Evolutionary conservation across 2,329 filamentous ascomycete species (phyloP).

Genomic region (Neofusicoccum sp.): DNA sequence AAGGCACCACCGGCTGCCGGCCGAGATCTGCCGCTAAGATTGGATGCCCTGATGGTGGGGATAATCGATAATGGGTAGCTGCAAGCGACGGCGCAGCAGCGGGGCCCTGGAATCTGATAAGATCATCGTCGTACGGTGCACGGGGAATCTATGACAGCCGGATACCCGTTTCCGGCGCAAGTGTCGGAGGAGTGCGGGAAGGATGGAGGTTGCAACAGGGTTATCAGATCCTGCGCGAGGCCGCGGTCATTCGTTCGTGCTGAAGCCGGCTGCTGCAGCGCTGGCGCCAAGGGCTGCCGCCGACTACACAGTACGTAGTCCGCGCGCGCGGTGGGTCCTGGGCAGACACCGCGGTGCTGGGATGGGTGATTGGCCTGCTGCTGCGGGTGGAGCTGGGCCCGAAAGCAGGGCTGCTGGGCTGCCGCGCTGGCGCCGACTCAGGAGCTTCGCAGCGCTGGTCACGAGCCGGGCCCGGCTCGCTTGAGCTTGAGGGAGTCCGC

Average conservation of each 20-base stretch:
- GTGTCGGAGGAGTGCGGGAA: not conserved
- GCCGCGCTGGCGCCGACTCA: not conserved
- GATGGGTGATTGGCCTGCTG: not conserved
- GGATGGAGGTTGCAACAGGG: not conserved
- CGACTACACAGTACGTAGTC: too few relatives aligned
- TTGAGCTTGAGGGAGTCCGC: too few relatives aligned
- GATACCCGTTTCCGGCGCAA: not conserved
- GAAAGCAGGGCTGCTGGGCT: not conserved
- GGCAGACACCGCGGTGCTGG: too few relatives aligned
- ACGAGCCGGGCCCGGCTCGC: too few relatives aligned
- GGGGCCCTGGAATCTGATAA: not conserved
- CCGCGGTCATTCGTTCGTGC: not conserved
- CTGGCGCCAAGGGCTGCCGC: too few relatives aligned
- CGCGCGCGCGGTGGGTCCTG: not conserved
- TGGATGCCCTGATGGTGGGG: constrained; percentile 4
- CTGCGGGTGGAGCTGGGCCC: not conserved
- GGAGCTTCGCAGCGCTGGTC: not conserved
- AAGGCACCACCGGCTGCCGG: not conserved
- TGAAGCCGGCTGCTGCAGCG: too few relatives aligned
- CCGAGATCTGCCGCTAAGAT: not conserved
- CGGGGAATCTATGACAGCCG: not conserved
- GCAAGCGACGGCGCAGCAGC: not conserved
- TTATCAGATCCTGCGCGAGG: constrained; percentile 5
- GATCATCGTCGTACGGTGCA: not conserved
- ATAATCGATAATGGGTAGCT: not conserved